phyloP scores from a whole-genome alignment of 352 stramenopile genomes.

The Phytopythium kandeliae region DNA sequence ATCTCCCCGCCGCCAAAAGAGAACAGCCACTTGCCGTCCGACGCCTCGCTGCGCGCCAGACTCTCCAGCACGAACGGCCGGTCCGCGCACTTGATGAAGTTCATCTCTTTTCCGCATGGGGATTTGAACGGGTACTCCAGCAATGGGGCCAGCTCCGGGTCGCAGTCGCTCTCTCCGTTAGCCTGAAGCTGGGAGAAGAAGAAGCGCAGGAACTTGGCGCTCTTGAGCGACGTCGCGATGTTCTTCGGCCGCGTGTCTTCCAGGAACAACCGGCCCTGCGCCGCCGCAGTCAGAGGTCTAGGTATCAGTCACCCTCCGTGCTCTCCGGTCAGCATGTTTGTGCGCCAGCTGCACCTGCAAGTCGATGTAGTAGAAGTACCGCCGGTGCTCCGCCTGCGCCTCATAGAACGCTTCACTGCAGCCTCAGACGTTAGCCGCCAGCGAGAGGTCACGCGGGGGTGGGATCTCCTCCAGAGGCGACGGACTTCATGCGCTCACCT shows the following conservation, averaged over 20 bases:
- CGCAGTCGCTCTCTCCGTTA: constrained; percentile 18
- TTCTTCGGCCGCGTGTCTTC: constrained; percentile 82
- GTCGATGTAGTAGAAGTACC: constrained; percentile 86
- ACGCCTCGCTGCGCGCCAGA: constrained; percentile 18
- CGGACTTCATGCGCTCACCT: constrained; percentile 26
- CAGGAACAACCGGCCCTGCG: constrained; percentile 62
- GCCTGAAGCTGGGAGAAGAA: constrained; percentile 68
- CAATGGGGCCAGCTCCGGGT: constrained; percentile 27
- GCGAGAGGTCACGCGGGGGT: no score
- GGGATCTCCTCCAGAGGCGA: no score
- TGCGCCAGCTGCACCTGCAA: constrained; percentile 44
- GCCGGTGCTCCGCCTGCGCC: constrained; percentile 39
- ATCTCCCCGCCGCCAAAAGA: constrained; percentile 54
- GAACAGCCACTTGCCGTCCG: constrained; percentile 29
- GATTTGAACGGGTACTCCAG: constrained; percentile 70
- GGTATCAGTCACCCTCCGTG: neutral
- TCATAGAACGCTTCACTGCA: constrained; percentile 71
- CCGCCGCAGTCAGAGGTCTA: no score
- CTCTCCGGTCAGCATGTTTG: neutral
- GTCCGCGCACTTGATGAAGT: constrained; percentile 85
- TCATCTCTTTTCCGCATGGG: constrained; percentile 79
- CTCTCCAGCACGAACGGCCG: constrained; percentile 73
- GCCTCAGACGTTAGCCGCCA: no score
- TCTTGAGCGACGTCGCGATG: constrained; percentile 81
- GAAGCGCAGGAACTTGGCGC: constrained; percentile 74